A percentile compares a stretch with the other conserved stretches of the same genome.
phyloP scores from a whole-genome alignment of 805 yeast genomes.

The Priceomyces medius region DNA sequence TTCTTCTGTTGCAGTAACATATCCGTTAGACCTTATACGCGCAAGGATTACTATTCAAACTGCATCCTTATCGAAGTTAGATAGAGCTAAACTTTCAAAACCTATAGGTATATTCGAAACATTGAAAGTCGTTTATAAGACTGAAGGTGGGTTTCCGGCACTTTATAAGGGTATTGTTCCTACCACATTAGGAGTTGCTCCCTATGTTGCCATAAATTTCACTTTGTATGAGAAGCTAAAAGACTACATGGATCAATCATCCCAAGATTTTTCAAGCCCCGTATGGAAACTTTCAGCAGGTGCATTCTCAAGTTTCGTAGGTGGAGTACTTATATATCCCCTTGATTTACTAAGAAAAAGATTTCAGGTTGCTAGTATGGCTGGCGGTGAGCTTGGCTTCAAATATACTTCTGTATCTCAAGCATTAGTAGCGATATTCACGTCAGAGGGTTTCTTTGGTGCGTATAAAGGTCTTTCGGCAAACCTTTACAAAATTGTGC shows the following conservation, averaged over 20 bases:
- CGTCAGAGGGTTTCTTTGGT: conserved; percentile 70
- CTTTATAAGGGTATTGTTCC: conserved; percentile 85
- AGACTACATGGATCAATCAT: conserved; percentile 45
- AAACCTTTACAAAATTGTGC: conserved; percentile 84
- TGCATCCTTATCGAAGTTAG: conserved; percentile 56
- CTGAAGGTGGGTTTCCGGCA: conserved; percentile 81
- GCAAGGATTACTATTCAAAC: conserved; percentile 90
- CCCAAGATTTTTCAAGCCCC: conserved; percentile 42
- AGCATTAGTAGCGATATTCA: conserved; percentile 69
- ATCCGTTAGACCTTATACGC: conserved; percentile 88
- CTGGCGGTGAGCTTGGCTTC: conserved; percentile 74
- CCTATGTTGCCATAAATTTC: conserved; percentile 91
- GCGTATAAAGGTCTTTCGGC: conserved; percentile 76
- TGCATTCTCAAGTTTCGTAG: conserved; percentile 83
- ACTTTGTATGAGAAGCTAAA: conserved; percentile 83
- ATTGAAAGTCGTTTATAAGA: conserved; percentile 54
- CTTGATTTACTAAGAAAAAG: conserved; percentile 85
- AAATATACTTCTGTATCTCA: conserved; percentile 73
- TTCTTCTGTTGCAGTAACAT: conserved; percentile 76
- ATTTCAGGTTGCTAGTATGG: conserved; percentile 88
- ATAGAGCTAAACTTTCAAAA: conserved; percentile 41
- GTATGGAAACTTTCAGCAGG: conserved; percentile 69
- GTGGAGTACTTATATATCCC: conserved; percentile 89
- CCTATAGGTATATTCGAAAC: conserved; percentile 75
- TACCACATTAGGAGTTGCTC: conserved; percentile 93